Conservation (phyloP, 192 early-diverging fungal genomes). For the Allomyces arbusculus region DNA sequence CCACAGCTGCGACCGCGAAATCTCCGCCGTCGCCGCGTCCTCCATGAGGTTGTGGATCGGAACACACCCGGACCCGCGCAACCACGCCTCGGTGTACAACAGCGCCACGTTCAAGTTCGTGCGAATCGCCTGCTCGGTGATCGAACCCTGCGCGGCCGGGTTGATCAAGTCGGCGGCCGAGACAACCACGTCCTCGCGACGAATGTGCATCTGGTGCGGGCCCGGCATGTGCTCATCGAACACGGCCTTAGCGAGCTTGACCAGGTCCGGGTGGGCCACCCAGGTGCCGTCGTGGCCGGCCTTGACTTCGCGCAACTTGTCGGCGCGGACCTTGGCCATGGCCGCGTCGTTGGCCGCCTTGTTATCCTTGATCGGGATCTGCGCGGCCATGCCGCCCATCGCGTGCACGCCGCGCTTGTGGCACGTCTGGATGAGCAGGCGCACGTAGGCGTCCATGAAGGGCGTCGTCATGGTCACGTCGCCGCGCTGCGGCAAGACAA, state of each 20-base stretch:
- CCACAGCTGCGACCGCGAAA: conserved; percentile 88
- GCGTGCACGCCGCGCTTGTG: conserved; percentile 96
- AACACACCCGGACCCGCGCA: conserved; percentile 82
- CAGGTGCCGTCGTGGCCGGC: conserved; percentile 90
- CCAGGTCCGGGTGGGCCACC: conserved; percentile 95
- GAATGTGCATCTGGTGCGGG: conserved; percentile 85
- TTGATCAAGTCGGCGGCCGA: conserved; percentile 63
- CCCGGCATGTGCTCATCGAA: conserved; percentile 91
- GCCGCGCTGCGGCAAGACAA: conserved; percentile 72
- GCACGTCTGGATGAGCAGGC: conserved; percentile 91
- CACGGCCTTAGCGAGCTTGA: conserved; percentile 67
- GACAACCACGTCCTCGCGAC: conserved; percentile 77
- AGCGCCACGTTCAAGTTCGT: conserved; percentile 81
- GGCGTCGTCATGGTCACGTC: conserved; percentile 86
- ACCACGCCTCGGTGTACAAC: conserved; percentile 90
- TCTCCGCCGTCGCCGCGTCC: conserved; percentile 95
- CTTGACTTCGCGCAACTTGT: conserved; percentile 86
- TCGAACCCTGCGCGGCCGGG: conserved; percentile 44
- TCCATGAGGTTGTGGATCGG: conserved; percentile 98
- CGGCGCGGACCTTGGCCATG: conserved; percentile 79
- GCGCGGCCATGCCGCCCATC: conserved; percentile 98
- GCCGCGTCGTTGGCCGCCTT: conserved; percentile 69
- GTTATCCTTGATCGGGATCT: conserved; percentile 96
- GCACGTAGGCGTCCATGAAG: conserved; percentile 97
- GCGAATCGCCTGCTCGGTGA: conserved; percentile 81